Base-by-base conservation (phyloP, 2,329 filamentous ascomycete genomes). In the Fusarium clavum region DNA sequence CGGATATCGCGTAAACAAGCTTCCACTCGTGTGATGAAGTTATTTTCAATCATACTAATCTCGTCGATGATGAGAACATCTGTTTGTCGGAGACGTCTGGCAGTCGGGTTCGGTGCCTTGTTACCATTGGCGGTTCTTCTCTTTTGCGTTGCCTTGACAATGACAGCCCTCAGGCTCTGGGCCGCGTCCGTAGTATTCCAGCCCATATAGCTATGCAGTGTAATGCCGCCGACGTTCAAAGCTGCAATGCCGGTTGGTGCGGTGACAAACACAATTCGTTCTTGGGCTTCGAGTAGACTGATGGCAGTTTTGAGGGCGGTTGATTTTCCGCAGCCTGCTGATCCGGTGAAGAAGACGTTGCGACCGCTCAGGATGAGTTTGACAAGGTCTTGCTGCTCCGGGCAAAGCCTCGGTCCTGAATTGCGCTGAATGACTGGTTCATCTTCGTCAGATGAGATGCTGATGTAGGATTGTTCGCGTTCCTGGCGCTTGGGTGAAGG, bases 271-370 rank as follows among this genome's bases (percentile, higher is more conserved):
- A 90, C 87, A 0, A 22, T 71, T 40, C 77, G 48, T 0, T 29
- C 49, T 11, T 5, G 43, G 0, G 3, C 25, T 16, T 40, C 6
- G 3, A 78, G 61, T 29, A 22, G 64, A 24, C 48, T 25, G 1
- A 76, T 69, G 1, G 73, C 73, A 8, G 69, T 69, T 27, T 72
- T 73, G 2, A 78, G 34, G 2, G 74, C 74, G 3, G 74, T 76
- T 0, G 76, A 78, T 20, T 78, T 78, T 7, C 76, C 76, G 7
- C 66, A 75, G 1, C 89, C 89, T 16, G 88, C 89, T 1, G 87
- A 88, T 11, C 89, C 89, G 0, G 88, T 91, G 70, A 87, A 91
- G 73, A 91, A 91, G 12, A 91, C 86, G 57, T 91, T 91, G 3
- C 73, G 66, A 0, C 87, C 86, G 5, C 77, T 78, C 6, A 82